Conservation (phyloP, 75 land plant genomes). For the Pinus tabuliformis region DNA sequence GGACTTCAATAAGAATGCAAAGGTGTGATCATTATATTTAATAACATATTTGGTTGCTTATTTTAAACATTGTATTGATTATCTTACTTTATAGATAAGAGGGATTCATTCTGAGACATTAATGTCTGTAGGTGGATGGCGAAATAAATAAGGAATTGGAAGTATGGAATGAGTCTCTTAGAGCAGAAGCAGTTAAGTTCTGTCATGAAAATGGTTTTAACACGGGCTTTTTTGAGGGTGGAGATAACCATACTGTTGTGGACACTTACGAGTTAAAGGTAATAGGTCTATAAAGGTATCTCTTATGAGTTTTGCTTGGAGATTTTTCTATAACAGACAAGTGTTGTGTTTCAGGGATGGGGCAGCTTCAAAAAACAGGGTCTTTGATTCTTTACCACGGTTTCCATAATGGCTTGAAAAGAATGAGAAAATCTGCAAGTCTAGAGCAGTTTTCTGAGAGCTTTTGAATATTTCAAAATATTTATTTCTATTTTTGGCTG, state of each 20-base stretch:
- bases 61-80: constrained; percentile 2
- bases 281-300: constrained; percentile 4
- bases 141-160: constrained; percentile 69
- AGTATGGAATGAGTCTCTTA: constrained; percentile 87
- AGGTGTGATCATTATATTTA: constrained; percentile 41
- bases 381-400: background rate
- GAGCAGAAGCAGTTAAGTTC: constrained; percentile 57
- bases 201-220: constrained; percentile 87
- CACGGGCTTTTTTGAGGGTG: constrained; percentile 89
- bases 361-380: background rate
- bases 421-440: background rate
- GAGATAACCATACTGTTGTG: constrained; percentile 58
- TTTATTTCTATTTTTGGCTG: background rate
- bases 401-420: background rate
- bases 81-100: constrained; percentile 2
- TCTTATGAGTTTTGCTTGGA: background rate
- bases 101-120: background rate
- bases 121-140: constrained; percentile 54
- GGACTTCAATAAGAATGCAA: constrained; percentile 77
- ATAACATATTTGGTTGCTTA: background rate
- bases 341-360: background rate
- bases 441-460: background rate
- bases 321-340: background rate
- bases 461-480: constrained; percentile 3
- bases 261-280: constrained; percentile 98